Percentiles rank a stretch among this genome's conserved stretches.
Conservation (phyloP, 148 eudicot genomes). For the Dysphania ambrosioides region DNA sequence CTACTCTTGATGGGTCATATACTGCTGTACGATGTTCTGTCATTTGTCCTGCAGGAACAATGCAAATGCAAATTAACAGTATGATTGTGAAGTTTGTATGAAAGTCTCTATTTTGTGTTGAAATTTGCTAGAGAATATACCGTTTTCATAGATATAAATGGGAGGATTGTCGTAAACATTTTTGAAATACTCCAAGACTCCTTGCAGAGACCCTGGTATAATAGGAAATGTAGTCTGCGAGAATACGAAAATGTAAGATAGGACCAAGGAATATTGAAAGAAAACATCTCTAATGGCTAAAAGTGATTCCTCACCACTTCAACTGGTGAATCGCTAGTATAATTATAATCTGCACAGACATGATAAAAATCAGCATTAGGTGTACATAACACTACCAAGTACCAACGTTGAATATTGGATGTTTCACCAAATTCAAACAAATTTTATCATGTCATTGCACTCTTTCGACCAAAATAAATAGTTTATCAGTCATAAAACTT, state of each 20-base stretch:
- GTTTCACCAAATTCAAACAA: not conserved
- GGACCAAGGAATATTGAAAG: not conserved
- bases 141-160: slow-evolving; percentile 47
- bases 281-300: not conserved
- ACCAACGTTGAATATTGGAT: not conserved
- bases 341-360: slow-evolving; percentile 18
- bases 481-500: slow-evolving; percentile 19
- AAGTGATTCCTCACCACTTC: slow-evolving; percentile 6
- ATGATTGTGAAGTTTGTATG: slow-evolving; percentile 2
- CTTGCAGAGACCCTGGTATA: slow-evolving; percentile 33
- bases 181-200: slow-evolving; percentile 41
- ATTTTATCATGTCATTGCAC: not conserved
- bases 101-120: not conserved
- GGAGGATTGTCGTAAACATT: slow-evolving; percentile 44
- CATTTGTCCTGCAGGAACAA: slow-evolving; percentile 29
- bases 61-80: not conserved
- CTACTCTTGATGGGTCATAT: slow-evolving; percentile 39
- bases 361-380: not conserved
- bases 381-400: not conserved
- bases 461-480: not conserved
- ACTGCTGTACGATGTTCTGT: slow-evolving; percentile 14
- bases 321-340: slow-evolving; percentile 4
- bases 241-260: not conserved
- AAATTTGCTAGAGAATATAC: slow-evolving; percentile 27
- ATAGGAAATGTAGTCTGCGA: not conserved